phyloP scores from a whole-genome alignment of 2,329 filamentous ascomycete genomes.

The Pochonia chlamydosporia region DNA sequence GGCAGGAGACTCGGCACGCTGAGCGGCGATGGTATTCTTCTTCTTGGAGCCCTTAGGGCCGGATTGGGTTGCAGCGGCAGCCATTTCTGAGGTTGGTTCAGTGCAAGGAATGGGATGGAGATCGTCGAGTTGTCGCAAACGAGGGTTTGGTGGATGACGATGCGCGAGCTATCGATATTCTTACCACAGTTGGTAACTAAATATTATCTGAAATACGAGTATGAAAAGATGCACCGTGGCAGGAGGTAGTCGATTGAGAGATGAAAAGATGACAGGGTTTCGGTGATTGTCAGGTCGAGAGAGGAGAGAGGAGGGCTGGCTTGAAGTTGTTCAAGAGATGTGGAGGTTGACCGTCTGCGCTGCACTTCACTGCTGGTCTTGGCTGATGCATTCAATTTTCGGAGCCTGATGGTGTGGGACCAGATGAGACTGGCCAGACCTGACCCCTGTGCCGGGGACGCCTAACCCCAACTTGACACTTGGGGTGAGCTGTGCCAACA shows the following conservation, averaged over 20 bases:
- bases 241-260: background rate
- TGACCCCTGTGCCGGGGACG: background rate
- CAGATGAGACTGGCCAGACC: too few species aligned
- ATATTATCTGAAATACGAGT: background rate
- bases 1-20: conserved; percentile 50
- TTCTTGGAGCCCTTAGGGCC: conserved; percentile 67
- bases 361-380: too few species aligned
- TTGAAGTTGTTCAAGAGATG: background rate
- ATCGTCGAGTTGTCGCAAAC: conserved; percentile 6
- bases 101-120: conserved; percentile 7
- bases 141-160: background rate
- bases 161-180: background rate
- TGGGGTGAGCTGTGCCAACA: background rate
- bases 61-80: conserved; percentile 54
- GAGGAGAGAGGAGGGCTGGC: background rate
- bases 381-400: conserved; percentile 5
- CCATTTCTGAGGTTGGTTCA: conserved; percentile 37
- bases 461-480: background rate
- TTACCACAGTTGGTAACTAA: background rate
- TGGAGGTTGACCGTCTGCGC: conserved; percentile 1
- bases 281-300: background rate
- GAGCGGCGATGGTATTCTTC: conserved; percentile 48
- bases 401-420: conserved; percentile 9
- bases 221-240: background rate
- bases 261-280: background rate